Evolutionary conservation across 371 early-diverging fungal species (phyloP), one percentile per base, ranked within the genome.

Genomic region (Homolaphlyctis polyrhiza): DNA sequence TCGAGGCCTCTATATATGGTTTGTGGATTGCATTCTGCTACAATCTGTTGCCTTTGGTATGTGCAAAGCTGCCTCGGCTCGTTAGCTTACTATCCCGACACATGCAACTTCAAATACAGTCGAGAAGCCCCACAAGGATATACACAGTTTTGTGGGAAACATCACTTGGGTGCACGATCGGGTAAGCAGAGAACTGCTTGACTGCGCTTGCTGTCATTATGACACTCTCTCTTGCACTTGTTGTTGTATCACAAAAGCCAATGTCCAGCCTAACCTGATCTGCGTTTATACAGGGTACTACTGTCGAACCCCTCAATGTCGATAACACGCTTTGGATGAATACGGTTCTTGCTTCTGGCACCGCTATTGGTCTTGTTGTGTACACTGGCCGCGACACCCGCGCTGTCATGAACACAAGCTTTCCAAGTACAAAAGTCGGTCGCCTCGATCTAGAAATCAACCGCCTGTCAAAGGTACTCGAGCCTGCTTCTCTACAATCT

Each of bases 251-350:
- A 4, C n/a, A n/a, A n/a, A 21, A 14, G 35, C 63, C 50, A 65
- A 39, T 63, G 21, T 50, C 43, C 32, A 21, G 16, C 8, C 25
- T 73, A 45, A 45, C 16, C 45, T n/a, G n/a, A n/a, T n/a, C n/a
- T n/a, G n/a, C n/a, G n/a, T n/a, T n/a, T n/a, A n/a, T 23, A 45
- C 45, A 45, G 62, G 72, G 65, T 18, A 67, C 61, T 27, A 78
- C 76, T 48, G 74, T 80, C 25, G 92, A 91, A 35, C 79, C 95
- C 1, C 71, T 99, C 25, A 86, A 83, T 36, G 86, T 90, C 3
- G 99, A 98, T 55, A 99, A 99, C 73, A 95, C 94, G 32, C 70
- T 99, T 47, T 99, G 99, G 99, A 91, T 91, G 63, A 98, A 99
- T 73, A 98, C 99, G 2, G 95, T 98, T 18, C 76, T 98, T 48